phyloP scores from a whole-genome alignment of 257 asterid genomes.

The Fraxinus cuspidata region DNA sequence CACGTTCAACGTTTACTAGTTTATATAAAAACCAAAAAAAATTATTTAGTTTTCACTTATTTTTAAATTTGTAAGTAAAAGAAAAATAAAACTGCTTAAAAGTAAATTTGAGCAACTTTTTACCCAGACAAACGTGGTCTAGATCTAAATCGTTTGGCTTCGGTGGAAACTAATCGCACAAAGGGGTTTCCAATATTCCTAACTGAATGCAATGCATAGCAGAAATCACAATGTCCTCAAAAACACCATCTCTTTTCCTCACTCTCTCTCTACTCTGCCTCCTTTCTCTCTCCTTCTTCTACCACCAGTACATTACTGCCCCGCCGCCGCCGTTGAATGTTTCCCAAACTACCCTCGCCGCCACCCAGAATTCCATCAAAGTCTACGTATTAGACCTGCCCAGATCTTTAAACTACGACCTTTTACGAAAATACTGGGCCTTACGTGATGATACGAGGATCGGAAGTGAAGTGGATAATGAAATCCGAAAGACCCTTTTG shows the following conservation, averaged over 20 bases:
- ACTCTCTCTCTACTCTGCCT: slow-evolving; percentile 50
- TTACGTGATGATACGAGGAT: slow-evolving; percentile 59
- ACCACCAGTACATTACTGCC: slow-evolving; percentile 33
- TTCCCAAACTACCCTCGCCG: slow-evolving; percentile 33
- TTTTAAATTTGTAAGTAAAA: too few relatives aligned
- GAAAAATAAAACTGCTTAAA: not conserved
- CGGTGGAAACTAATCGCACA: too few relatives aligned
- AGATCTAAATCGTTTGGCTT: not conserved
- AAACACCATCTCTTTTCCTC: slow-evolving; percentile 61
- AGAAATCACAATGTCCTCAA: slow-evolving; percentile 44
- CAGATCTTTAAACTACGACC: slow-evolving; percentile 88
- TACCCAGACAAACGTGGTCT: not conserved
- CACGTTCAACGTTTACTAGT: too few relatives aligned
- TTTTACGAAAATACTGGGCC: slow-evolving; percentile 73
- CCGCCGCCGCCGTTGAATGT: slow-evolving; percentile 18
- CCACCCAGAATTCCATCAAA: slow-evolving; percentile 43
- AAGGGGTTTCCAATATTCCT: not conserved
- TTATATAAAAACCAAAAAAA: too few relatives aligned
- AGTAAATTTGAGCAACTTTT: slow-evolving; percentile 2
- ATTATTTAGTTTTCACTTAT: too few relatives aligned
- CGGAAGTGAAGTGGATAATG: slow-evolving; percentile 85
- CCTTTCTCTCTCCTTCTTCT: slow-evolving; percentile 39
- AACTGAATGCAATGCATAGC: slow-evolving; percentile 6
- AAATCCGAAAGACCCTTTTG: slow-evolving; percentile 54
- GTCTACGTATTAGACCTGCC: slow-evolving; percentile 76